Evolutionary conservation across 139 green algal species (phyloP).

Genomic region (Eudorina sp.): DNA sequence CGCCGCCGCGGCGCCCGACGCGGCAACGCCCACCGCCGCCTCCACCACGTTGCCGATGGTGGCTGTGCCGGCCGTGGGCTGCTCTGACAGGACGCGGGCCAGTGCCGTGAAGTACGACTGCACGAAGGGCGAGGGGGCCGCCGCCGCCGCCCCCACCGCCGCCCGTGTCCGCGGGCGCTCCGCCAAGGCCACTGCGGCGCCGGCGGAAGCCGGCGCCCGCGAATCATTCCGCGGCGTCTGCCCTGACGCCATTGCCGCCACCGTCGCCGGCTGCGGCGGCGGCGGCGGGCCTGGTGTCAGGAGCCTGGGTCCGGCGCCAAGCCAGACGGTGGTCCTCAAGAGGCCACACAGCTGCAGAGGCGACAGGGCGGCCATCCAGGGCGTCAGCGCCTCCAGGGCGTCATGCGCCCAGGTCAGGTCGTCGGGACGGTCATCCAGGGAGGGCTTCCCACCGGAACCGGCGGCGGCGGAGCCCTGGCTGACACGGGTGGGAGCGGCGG

Average conservation of each 20-base stretch:
- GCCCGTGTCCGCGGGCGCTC: background rate
- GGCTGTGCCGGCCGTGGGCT: background rate
- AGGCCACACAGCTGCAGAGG: conserved; percentile 39
- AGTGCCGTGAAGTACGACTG: background rate
- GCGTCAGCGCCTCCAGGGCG: background rate
- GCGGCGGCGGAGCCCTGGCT: too few relatives aligned
- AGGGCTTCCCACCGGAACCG: background rate
- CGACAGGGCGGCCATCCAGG: conserved; percentile 10
- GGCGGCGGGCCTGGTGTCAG: background rate
- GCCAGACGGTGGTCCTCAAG: background rate
- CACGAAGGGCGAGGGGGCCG: background rate
- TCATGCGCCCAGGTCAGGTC: conserved; percentile 6
- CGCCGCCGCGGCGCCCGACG: background rate
- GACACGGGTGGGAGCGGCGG: too few relatives aligned
- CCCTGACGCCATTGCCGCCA: too few relatives aligned
- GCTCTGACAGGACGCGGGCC: background rate
- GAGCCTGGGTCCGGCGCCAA: background rate
- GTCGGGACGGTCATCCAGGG: too few relatives aligned
- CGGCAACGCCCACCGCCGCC: background rate
- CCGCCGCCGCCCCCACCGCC: background rate
- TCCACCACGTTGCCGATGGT: conserved; percentile 24
- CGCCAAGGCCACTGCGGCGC: background rate
- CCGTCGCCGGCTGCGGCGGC: background rate
- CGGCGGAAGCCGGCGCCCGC: too few relatives aligned
- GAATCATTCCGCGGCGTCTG: too few relatives aligned